phyloP scores from a whole-genome alignment of 148 eudicot species.

The Vaccinium corymbosum region DNA sequence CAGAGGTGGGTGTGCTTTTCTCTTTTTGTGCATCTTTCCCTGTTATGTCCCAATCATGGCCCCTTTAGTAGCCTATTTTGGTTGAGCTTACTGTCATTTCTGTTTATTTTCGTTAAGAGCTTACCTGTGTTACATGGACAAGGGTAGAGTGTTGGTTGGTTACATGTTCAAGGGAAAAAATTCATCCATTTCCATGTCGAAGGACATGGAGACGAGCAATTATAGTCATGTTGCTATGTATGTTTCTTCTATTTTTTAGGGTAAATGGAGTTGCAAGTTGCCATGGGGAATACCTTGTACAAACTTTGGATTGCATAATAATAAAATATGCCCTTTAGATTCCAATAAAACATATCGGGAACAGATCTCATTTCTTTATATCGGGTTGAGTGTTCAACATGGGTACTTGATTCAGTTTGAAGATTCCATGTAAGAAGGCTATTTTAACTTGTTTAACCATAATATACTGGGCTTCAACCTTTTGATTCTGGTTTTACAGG shows the following conservation, averaged over 20 bases:
- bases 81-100: too few species aligned
- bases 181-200: too few species aligned
- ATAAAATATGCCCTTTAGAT: background rate
- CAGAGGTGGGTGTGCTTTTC: slow-evolving; percentile 8
- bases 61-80: too few species aligned
- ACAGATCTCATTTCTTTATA: background rate
- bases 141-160: too few species aligned
- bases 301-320: too few species aligned
- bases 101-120: background rate
- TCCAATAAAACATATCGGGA: background rate
- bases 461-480: background rate
- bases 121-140: background rate
- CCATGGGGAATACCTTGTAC: too few species aligned
- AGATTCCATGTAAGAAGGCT: background rate
- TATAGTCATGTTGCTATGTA: background rate
- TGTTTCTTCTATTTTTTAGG: too few species aligned
- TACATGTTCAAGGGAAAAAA: too few species aligned
- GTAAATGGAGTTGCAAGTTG: background rate
- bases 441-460: background rate
- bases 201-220: too few species aligned
- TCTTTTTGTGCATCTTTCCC: background rate
- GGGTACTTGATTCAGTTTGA: background rate
- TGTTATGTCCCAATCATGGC: background rate
- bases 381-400: background rate
- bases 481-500: slow-evolving; percentile 3